phyloP scores from a whole-genome alignment of 2,329 filamentous ascomycete genomes.

The Falciphora oryzae region DNA sequence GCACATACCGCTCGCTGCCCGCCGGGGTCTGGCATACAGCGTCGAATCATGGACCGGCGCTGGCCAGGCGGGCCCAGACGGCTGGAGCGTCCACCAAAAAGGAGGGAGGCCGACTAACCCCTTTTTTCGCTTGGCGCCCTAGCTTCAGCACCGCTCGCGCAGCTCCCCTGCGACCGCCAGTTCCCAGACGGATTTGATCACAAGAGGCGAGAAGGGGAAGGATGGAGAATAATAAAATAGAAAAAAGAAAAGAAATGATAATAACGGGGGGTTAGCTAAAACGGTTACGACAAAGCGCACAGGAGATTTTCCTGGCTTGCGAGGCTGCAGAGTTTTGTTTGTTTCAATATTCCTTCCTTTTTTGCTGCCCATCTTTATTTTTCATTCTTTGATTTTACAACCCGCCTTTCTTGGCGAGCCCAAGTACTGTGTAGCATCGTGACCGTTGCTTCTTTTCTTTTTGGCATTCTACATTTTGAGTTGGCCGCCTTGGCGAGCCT shows the following conservation, averaged over 20 bases:
- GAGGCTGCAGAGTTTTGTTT: not conserved
- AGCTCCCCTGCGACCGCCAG: not conserved
- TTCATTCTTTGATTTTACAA: not conserved
- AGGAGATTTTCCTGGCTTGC: not conserved
- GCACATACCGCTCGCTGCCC: not conserved
- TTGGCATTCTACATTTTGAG: not conserved
- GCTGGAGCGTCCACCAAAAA: not conserved
- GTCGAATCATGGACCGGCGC: not conserved
- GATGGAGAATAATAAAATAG: not conserved
- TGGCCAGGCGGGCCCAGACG: not conserved
- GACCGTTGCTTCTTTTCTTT: not conserved
- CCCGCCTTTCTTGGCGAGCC: too few relatives aligned
- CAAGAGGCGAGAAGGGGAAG: not conserved
- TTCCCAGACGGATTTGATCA: not conserved
- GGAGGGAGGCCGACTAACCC: not conserved
- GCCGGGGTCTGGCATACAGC: not conserved
- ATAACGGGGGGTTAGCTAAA: not conserved
- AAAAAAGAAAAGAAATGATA: not conserved
- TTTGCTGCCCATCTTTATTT: not conserved
- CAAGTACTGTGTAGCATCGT: too few relatives aligned
- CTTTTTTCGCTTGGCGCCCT: not conserved
- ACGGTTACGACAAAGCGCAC: not conserved
- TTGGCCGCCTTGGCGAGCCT: not conserved
- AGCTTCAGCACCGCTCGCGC: not conserved
- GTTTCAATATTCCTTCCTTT: not conserved